Conservation (phyloP, 257 asterid genomes). For the Craterostigma plantagineum region DNA sequence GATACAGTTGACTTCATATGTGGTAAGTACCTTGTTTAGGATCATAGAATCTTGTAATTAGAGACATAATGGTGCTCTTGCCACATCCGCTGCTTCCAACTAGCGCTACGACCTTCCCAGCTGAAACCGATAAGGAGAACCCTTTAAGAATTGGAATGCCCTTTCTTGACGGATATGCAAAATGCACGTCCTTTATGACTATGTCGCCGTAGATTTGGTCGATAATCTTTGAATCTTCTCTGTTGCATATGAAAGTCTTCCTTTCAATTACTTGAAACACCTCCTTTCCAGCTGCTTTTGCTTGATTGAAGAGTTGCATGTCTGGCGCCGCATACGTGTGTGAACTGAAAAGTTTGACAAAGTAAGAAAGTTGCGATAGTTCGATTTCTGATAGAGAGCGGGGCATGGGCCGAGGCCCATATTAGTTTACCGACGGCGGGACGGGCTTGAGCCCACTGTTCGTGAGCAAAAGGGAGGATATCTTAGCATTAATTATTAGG, state of each 20-base stretch:
- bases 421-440: no score
- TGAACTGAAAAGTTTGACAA: constrained; percentile 47
- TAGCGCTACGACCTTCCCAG: constrained; percentile 60
- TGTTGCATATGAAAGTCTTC: constrained; percentile 36
- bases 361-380: constrained; percentile 2
- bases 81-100: constrained; percentile 79
- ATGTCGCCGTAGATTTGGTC: constrained; percentile 38
- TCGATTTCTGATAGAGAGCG: no score
- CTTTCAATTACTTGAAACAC: constrained; percentile 52
- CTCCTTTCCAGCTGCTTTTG: constrained; percentile 74
- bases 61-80: constrained; percentile 71
- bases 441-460: no score
- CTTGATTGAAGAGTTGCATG: constrained; percentile 74
- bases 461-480: no score
- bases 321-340: constrained; percentile 83
- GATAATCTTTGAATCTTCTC: constrained; percentile 20
- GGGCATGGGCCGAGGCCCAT: no score
- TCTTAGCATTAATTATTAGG: no score
- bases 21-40: constrained; percentile 31
- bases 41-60: constrained; percentile 52
- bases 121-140: constrained; percentile 62
- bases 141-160: constrained; percentile 43
- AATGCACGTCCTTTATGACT: constrained; percentile 33
- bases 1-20: background rate
- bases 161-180: constrained; percentile 56